Evolutionary conservation across 192 early-diverging fungal genomes (phyloP), one percentile per base, ranked within the genome.

Genomic region (Coemansia sp.): DNA sequence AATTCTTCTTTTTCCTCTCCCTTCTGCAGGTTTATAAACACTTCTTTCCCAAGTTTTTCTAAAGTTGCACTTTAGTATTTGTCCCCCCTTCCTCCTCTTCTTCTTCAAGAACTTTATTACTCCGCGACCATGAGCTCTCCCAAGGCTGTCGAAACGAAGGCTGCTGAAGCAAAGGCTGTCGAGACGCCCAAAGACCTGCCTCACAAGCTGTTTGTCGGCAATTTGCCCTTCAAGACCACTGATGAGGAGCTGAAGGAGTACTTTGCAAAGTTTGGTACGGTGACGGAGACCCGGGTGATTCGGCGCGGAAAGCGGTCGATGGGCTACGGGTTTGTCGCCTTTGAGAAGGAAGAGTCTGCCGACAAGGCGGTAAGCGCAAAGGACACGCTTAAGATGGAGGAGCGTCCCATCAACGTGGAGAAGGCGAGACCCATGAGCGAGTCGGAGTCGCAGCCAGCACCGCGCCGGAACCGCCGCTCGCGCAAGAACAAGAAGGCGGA

Each of bases 301-400:
- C 85, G 79, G 43, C 88, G 88, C 41, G 85, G 87, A 32, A 67
- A 76, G 23, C 88, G 92, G 58, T 90, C 93, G 32, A 81, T 91
- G 55, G 96, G 96, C 48, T 97, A 91, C 73, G 96, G 96, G 14
- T 98, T 97, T 71, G 90, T 97, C 10, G 82, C 90, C 34, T 96
- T 88, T 64, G 86, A 71, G 17, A 85, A 83, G 16, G 77, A 87
- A 36, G 87, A 71, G 40, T 79, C 87, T 15, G 89, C 86, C 39
- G 61, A 85, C 48, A 81, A 85, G 69, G 93, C 90, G 37, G 86
- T 90, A 40, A 66, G 69, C 28, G 58, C 84, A 21, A 69, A 89
- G 52, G 80, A 94, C 80, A 86, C 90, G 64, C 84, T 85, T 70
- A 89, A 96, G 71, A 74, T 96, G 41, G 87, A 85, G 53, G 93